Evolutionary conservation across 805 yeast species (phyloP), one percentile per base, ranked within the genome.

Genomic region (Lipomyces spencermartinsiae): DNA sequence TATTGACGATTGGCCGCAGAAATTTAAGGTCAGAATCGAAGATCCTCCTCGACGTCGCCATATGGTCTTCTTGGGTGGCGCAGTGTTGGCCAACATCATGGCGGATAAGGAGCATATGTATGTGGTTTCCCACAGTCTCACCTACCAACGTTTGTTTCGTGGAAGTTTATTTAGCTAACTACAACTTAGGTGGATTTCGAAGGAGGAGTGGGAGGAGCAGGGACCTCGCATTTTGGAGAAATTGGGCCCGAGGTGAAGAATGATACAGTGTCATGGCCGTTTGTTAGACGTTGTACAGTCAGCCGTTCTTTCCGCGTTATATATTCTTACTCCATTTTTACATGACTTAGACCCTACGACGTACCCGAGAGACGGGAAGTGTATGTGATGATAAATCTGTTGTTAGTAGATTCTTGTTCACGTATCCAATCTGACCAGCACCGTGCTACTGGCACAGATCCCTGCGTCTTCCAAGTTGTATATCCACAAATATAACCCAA

Each of bases 41-140:
- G 98, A 95, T 79, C 98, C 99, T 55, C 99, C 99, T 73, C 88
- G 98, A 83, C 92, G 99, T 84, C 90, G 93, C 79, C 97, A 95
- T 80, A 94, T 95, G 98, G 99, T 95, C 46, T 95, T 95, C 80
- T 89, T 94, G 73, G 99, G 99, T 74, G 99, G 99, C 75, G 98
- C 98, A 4, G 98, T 95, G 25, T 84, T 95, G 77, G 98, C 99
- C 43, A 92, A 91, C 77, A 94, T 95, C 74, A 95, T 95, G 98
- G 97, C 97, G 59, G 97, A 93, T 79, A 95, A 94, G 80, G 98
- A 93, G 73, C 98, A 93, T 77, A 91, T 95, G 97, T 66, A 59
- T 43, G 70, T 64, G 10, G 54, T 22, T 9, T 25, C 34, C 14
- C n/a, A 33, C 29, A 10, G 16, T 9, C 56, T 8, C 16, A 25